Base-by-base conservation (phyloP, 1,284 basidiomycete genomes). In the Cutaneotrichosporon cyanovorans region DNA sequence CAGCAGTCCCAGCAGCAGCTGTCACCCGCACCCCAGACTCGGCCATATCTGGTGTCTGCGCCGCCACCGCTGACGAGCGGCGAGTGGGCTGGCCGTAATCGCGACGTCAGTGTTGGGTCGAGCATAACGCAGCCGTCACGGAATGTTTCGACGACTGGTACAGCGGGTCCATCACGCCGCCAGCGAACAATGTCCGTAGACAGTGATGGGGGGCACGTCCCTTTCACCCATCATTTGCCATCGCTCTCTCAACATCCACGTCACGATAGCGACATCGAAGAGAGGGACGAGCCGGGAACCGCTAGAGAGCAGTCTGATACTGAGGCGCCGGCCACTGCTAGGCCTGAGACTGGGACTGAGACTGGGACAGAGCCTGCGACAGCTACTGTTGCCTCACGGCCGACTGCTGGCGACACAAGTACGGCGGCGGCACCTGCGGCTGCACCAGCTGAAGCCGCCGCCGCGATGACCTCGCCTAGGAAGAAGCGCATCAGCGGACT, bases 161-260 rank as follows among this genome's bases (percentile, higher is more conserved):
- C 43, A 5, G 5, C 36, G 12, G 25, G 21, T 8, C 18, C 34
- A 18, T 22, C 19, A 8, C 43, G 43, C 15, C 43, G 43, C 15
- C 23, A 22, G 31, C 40, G 49, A 5, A 33, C 49, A 3, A 15
- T 37, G 2, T 50, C 49, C 15, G 25, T 23, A 8, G 57, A 57
- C 16, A 43, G 41, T 16, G 56, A 59, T 16, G 57, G 55, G 9
- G 65, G 61, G 14, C 62, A 66, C 55, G 45, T 65, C 11, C 60
- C 63, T 5, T 66, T 64, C 43, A 63, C 65, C 2, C 63, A 66
- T 44, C 58, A 62, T 42, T 35, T 64, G n/a, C 25, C 28, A n/a
- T n/a, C n/a, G n/a, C n/a, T n/a, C n/a, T 9, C n/a, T 23, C 23
- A 34, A 21, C 15, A 11, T 33, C 11, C 22, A 21, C 20, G 8